A percentile compares a stretch with the other conserved stretches of the same genome.
Conservation (phyloP, 345 rosid genomes). For the Tarenaya hassleriana region DNA sequence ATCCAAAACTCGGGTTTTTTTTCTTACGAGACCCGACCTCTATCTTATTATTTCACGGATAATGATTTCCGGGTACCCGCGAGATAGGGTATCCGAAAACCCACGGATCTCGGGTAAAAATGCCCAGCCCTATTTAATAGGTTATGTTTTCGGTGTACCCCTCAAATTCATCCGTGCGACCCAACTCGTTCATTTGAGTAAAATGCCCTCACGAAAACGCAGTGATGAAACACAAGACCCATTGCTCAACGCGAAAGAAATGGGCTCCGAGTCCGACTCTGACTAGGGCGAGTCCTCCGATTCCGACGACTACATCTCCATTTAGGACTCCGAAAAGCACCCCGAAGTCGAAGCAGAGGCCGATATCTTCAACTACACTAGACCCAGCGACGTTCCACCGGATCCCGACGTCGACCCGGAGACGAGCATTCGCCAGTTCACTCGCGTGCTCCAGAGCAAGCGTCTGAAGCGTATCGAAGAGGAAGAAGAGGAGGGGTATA, state of each 20-base stretch:
- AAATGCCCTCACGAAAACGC: slow-evolving; percentile 21
- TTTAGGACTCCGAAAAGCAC: slow-evolving; percentile 34
- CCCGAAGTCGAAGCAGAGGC: slow-evolving; percentile 20
- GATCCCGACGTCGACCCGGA: slow-evolving; percentile 39
- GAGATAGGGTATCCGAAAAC: too few relatives aligned
- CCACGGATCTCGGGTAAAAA: too few relatives aligned
- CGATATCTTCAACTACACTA: slow-evolving; percentile 24
- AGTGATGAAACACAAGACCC: slow-evolving; percentile 9
- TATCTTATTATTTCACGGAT: too few relatives aligned
- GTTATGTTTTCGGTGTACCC: too few relatives aligned
- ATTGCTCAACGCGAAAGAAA: slow-evolving; percentile 20
- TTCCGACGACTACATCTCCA: slow-evolving; percentile 20
- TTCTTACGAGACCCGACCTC: too few relatives aligned
- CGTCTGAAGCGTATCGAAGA: slow-evolving; percentile 35
- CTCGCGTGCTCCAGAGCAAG: slow-evolving; percentile 34
- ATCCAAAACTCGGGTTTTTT: too few relatives aligned
- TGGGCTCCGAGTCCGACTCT: slow-evolving; percentile 28
- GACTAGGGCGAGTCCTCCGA: slow-evolving; percentile 43
- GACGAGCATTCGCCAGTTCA: slow-evolving; percentile 42
- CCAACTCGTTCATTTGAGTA: too few relatives aligned
- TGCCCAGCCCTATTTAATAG: too few relatives aligned
- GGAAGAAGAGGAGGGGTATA: slow-evolving; percentile 38
- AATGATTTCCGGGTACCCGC: too few relatives aligned
- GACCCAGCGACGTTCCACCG: slow-evolving; percentile 40
- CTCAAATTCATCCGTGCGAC: too few relatives aligned